Evolutionary conservation across 192 early-diverging fungal species (phyloP).

Genomic region (Coemansia pectinata): DNA sequence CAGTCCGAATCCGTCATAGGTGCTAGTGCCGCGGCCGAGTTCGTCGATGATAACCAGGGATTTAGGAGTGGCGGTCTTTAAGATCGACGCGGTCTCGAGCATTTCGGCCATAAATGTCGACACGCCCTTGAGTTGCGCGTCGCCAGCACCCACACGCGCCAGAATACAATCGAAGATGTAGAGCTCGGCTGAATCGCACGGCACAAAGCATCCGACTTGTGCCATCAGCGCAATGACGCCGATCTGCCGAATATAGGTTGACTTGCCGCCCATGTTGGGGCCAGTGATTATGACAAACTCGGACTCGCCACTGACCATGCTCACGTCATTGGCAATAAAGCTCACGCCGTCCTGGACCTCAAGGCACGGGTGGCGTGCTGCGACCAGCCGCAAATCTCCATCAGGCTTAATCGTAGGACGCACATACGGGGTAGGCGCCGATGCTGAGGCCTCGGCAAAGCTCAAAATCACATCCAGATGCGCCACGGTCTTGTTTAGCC

Average conservation of each 20-base stretch:
- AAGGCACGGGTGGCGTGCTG: conserved; percentile 87
- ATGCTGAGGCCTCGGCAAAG: conserved; percentile 82
- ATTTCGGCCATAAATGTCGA: conserved; percentile 98
- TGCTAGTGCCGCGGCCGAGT: conserved; percentile 95
- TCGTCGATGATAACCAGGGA: conserved; percentile 97
- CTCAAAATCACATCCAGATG: conserved; percentile 87
- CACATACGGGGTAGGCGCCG: conserved; percentile 82
- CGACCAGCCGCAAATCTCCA: conserved; percentile 68
- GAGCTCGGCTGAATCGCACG: conserved; percentile 73
- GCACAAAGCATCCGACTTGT: conserved; percentile 93
- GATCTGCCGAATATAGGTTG: conserved; percentile 94
- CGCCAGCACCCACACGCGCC: conserved; percentile 92
- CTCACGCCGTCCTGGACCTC: conserved; percentile 89
- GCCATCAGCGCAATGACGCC: conserved; percentile 94
- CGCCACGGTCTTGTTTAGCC: conserved; percentile 72
- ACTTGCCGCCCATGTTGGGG: conserved; percentile 99
- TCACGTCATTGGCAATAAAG: conserved; percentile 94
- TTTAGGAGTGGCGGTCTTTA: conserved; percentile 77
- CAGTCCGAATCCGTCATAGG: conserved; percentile 95
- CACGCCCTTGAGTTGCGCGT: conserved; percentile 88
- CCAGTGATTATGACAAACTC: conserved; percentile 93
- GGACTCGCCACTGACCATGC: conserved; percentile 65
- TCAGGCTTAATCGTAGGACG: conserved; percentile 66
- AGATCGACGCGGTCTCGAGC: conserved; percentile 89
- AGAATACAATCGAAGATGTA: conserved; percentile 86